Evolutionary conservation across 202 grass and related monocot species (phyloP).

Genomic region (Dendrocalamus latiflorus): DNA sequence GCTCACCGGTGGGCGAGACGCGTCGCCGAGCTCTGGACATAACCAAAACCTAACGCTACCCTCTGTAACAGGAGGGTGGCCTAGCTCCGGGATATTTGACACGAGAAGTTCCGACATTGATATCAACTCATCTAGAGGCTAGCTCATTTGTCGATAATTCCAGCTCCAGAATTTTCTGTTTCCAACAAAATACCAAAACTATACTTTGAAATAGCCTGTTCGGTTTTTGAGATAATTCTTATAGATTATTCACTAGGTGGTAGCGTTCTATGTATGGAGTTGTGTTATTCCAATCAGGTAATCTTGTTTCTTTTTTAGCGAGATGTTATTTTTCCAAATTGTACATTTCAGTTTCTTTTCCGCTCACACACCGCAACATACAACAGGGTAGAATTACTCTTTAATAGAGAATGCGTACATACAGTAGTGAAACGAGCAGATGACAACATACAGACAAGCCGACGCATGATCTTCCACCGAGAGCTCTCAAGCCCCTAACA

Average conservation of each 20-base stretch:
- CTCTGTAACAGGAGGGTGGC: slow-evolving; percentile 51
- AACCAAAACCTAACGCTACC: slow-evolving; percentile 53
- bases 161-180: slow-evolving; percentile 26
- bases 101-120: slow-evolving; percentile 62
- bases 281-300: slow-evolving; percentile 4
- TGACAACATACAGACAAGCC: not conserved
- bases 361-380: not conserved
- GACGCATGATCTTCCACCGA: not conserved
- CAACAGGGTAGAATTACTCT: not conserved
- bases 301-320: not conserved
- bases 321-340: not conserved
- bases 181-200: slow-evolving; percentile 8
- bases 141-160: slow-evolving; percentile 45
- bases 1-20: slow-evolving; percentile 23
- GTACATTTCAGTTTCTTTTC: not conserved
- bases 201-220: slow-evolving; percentile 44
- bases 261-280: not conserved
- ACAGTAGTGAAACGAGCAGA: not conserved
- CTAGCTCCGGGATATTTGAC: slow-evolving; percentile 53
- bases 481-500: slow-evolving; percentile 35
- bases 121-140: slow-evolving; percentile 86
- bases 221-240: slow-evolving; percentile 37
- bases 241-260: slow-evolving; percentile 19
- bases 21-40: slow-evolving; percentile 44
- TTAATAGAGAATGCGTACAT: not conserved